Evolutionary conservation across 2,329 filamentous ascomycete genomes (phyloP).

Genomic region (Penicillium sp.): DNA sequence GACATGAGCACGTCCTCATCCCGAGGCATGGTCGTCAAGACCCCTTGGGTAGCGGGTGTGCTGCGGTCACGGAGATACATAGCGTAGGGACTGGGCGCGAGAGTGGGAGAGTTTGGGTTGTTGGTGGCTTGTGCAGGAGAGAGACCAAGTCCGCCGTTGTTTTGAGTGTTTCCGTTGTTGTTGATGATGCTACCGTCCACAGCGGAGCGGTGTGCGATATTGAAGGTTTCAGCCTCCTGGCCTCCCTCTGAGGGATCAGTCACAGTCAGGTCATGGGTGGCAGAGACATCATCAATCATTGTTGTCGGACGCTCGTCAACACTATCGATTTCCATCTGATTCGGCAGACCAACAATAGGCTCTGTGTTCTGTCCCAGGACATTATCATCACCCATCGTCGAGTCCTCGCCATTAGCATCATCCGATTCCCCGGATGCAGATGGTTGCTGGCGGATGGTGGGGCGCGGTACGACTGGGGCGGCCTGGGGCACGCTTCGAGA

Average conservation of each 20-base stretch:
- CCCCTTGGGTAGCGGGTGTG: constrained; percentile 68
- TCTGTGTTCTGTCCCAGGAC: constrained; percentile 56
- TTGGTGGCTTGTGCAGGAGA: constrained; percentile 68
- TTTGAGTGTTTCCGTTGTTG: constrained; percentile 67
- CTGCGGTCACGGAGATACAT: constrained; percentile 79
- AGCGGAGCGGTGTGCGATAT: constrained; percentile 84
- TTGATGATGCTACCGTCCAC: constrained; percentile 83
- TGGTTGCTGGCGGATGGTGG: constrained; percentile 85
- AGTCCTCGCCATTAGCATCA: constrained; percentile 82
- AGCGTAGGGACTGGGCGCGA: constrained; percentile 73
- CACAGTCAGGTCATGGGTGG: constrained; percentile 74
- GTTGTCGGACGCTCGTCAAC: constrained; percentile 77
- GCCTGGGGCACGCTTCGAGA: constrained; percentile 59
- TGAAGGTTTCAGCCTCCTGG: constrained; percentile 89
- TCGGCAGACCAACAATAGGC: constrained; percentile 77
- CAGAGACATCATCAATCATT: constrained; percentile 72
- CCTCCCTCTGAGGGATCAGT: constrained; percentile 75
- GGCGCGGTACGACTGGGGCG: constrained; percentile 68
- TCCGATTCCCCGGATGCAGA: constrained; percentile 86
- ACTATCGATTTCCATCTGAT: constrained; percentile 82
- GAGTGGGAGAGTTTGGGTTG: constrained; percentile 72
- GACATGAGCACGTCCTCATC: constrained; percentile 99
- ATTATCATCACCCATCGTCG: constrained; percentile 71
- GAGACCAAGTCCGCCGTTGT: constrained; percentile 70
- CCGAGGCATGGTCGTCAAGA: constrained; percentile 88